phyloP scores from a whole-genome alignment of 768 basidiomycete species.

The Phylloporus rhodoxanthus region DNA sequence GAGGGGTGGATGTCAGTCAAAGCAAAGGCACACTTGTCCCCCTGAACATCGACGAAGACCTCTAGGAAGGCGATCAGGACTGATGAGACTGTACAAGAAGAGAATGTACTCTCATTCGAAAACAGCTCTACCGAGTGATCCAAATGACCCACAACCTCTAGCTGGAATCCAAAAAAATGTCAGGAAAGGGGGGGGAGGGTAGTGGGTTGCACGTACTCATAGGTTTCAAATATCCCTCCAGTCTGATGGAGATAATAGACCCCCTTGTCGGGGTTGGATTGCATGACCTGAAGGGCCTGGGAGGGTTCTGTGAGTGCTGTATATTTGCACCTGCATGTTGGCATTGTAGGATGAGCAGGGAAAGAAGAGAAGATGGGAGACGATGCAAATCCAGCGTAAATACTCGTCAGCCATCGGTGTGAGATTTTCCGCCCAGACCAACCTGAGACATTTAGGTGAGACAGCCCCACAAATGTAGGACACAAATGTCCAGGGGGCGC shows the following conservation, averaged over 20 bases:
- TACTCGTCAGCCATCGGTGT: conserved; percentile 1
- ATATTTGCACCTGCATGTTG: conserved; percentile 85
- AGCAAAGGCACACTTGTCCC: conserved; percentile 64
- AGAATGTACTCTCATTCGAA: conserved; percentile 80
- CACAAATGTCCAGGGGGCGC: conserved; percentile 97
- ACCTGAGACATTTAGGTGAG: conserved; percentile 1
- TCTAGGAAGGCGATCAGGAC: conserved; percentile 38
- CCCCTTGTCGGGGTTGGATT: conserved; percentile 59
- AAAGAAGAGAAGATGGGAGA: conserved; percentile 42
- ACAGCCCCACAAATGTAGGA: conserved; percentile 48
- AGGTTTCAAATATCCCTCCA: conserved; percentile 95
- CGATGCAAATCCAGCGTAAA: conserved; percentile 9
- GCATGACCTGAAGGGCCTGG: conserved; percentile 55
- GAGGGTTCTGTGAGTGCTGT: conserved; percentile 83
- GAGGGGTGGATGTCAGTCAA: neutral
- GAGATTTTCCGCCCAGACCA: neutral
- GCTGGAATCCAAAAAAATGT: conserved; percentile 13
- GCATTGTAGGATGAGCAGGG: conserved; percentile 53
- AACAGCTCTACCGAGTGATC: conserved; percentile 92
- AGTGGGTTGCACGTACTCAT: conserved; percentile 62
- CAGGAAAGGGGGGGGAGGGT: conserved; percentile 21
- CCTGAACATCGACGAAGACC: conserved; percentile 80
- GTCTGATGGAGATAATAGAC: conserved; percentile 93
- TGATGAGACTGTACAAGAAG: conserved; percentile 5
- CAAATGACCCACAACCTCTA: conserved; percentile 94